phyloP scores from a whole-genome alignment of 1,284 basidiomycete genomes.

The Termitomyces sp. region DNA sequence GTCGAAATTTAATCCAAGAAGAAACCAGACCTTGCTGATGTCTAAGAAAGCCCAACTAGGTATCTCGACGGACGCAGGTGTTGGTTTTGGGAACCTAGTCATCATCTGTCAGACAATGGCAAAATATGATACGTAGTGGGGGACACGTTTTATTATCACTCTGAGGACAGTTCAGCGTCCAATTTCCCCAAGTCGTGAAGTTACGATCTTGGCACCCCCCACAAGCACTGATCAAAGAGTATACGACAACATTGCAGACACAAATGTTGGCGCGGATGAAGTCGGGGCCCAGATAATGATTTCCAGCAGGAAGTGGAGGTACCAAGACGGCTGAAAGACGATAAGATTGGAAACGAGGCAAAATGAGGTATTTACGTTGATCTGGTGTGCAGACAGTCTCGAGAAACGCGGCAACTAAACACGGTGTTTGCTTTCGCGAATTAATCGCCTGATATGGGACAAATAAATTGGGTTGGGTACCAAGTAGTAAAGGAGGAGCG shows the following conservation, averaged over 20 bases:
- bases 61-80: constrained; percentile 27
- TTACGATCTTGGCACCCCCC: constrained; percentile 23
- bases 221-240: constrained; percentile 26
- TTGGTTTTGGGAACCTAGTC: constrained; percentile 25
- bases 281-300: constrained; percentile 18
- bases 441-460: constrained; percentile 31
- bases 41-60: constrained; percentile 41
- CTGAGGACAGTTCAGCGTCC: constrained; percentile 31
- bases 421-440: constrained; percentile 36
- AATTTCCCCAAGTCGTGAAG: constrained; percentile 28
- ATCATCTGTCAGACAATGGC: constrained; percentile 10
- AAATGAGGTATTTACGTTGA: constrained; percentile 5
- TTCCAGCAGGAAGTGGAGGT: constrained; percentile 10
- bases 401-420: constrained; percentile 38
- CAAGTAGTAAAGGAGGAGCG: neutral
- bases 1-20: neutral
- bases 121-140: neutral
- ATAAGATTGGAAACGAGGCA: constrained; percentile 22
- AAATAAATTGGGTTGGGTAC: neutral
- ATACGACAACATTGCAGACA: constrained; percentile 25
- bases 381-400: constrained; percentile 27
- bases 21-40: constrained; percentile 27
- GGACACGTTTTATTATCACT: constrained; percentile 21
- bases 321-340: constrained; percentile 19
- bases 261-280: constrained; percentile 18